Conservation (phyloP, 495 filamentous ascomycete genomes). For the Trichocladium uniseriatum region DNA sequence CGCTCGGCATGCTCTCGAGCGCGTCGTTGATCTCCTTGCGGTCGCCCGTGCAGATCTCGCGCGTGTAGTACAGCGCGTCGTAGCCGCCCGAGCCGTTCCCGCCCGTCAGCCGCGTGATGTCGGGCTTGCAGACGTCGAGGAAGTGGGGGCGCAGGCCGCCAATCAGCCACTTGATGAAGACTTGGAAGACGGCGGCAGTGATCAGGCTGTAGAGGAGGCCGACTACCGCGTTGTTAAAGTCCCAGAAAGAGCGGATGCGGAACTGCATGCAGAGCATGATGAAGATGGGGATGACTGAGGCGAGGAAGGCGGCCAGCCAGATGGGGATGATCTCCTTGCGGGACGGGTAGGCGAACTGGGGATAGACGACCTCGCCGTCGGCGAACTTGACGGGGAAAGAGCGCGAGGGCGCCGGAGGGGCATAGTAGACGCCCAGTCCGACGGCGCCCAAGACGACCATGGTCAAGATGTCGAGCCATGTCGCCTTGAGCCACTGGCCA, state of each 20-base stretch:
- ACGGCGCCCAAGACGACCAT: slow-evolving; percentile 50
- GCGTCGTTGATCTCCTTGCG: slow-evolving; percentile 36
- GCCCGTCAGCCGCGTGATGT: slow-evolving; percentile 27
- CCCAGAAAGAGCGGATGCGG: slow-evolving; percentile 55
- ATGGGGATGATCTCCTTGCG: slow-evolving; percentile 55
- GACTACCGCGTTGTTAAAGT: slow-evolving; percentile 52
- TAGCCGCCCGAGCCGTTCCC: slow-evolving; percentile 35
- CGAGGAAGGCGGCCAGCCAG: slow-evolving; percentile 47
- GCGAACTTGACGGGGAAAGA: slow-evolving; percentile 23
- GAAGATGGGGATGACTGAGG: slow-evolving; percentile 46
- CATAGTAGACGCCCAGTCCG: slow-evolving; percentile 50
- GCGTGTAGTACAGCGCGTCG: slow-evolving; percentile 37
- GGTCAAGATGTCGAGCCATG: slow-evolving; percentile 50
- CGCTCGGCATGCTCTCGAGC: slow-evolving; percentile 51
- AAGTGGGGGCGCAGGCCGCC: slow-evolving; percentile 43
- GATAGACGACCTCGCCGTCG: slow-evolving; percentile 48
- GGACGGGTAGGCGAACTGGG: slow-evolving; percentile 51
- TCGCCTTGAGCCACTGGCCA: slow-evolving; percentile 41
- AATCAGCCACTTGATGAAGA: slow-evolving; percentile 27
- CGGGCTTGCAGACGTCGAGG: slow-evolving; percentile 47
- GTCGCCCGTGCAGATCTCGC: slow-evolving; percentile 36
- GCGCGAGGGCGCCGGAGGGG: slow-evolving; percentile 44
- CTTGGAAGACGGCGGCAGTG: slow-evolving; percentile 48
- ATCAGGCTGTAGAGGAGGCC: slow-evolving; percentile 53
- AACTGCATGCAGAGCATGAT: slow-evolving; percentile 51